Conservation (phyloP, 2,329 filamentous ascomycete genomes). For the Didymella segeticola region DNA sequence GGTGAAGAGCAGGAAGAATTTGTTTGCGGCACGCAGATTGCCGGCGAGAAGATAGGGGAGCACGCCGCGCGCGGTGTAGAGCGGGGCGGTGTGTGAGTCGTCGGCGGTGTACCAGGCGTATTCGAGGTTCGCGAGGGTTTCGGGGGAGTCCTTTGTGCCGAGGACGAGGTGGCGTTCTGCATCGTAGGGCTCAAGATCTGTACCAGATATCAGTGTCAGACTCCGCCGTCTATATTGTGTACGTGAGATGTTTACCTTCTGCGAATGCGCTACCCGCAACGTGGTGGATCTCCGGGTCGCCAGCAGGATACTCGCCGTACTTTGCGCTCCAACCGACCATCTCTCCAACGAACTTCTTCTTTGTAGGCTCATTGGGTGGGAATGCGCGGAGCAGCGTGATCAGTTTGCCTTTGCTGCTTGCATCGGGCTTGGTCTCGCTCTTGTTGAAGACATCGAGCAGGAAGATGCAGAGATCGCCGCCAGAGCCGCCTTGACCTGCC, state of each 20-base stretch:
- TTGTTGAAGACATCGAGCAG: conserved; percentile 91
- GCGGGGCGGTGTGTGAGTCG: conserved; percentile 83
- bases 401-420: conserved; percentile 74
- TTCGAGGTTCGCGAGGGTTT: conserved; percentile 80
- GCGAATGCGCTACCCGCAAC: conserved; percentile 87
- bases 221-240: neutral
- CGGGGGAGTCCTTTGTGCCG: conserved; percentile 86
- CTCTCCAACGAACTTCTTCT: conserved; percentile 90
- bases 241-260: conserved; percentile 60
- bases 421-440: conserved; percentile 78
- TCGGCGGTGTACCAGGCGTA: conserved; percentile 94
- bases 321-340: conserved; percentile 89
- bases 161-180: conserved; percentile 89
- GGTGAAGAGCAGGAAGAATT: conserved; percentile 78
- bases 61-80: conserved; percentile 85
- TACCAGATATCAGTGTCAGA: neutral
- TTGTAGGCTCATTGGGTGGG: conserved; percentile 80
- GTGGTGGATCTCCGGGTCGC: conserved; percentile 94
- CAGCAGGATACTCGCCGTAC: conserved; percentile 84
- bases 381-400: conserved; percentile 83
- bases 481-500: conserved; percentile 91
- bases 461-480: conserved; percentile 86
- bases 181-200: conserved; percentile 88
- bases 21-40: conserved; percentile 88
- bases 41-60: conserved; percentile 90